Conservation (phyloP, 2,329 filamentous ascomycete species). For the Ophiostoma triangulosporum region DNA sequence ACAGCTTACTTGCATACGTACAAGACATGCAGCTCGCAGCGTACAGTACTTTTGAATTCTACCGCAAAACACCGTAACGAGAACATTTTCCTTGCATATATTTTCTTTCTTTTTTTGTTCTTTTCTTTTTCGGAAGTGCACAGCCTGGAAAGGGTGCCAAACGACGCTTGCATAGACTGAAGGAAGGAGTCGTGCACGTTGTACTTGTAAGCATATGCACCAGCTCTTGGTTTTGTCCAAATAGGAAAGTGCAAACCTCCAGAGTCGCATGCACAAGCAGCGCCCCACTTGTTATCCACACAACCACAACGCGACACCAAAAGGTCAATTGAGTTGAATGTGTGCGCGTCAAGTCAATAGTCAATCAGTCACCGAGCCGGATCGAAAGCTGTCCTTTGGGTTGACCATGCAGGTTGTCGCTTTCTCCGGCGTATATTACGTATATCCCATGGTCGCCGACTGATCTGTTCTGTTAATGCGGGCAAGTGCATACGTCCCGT, state of each 20-base stretch:
- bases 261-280: neutral
- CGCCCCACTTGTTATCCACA: slow-evolving; percentile 5
- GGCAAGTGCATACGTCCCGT: no score
- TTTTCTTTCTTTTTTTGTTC: no score
- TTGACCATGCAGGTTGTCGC: no score
- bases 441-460: neutral
- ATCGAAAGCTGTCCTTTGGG: no score
- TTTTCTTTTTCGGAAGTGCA: no score
- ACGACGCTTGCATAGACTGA: no score
- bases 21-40: neutral
- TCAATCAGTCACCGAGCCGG: no score
- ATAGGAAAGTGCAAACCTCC: neutral
- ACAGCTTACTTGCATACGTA: neutral
- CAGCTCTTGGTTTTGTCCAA: neutral
- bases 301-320: slow-evolving; percentile 8
- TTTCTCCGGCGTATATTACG: no score
- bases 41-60: neutral
- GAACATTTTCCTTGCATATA: no score
- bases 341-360: no score
- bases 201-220: neutral
- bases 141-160: no score
- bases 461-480: neutral
- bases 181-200: neutral
- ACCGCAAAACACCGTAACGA: no score
- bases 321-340: neutral